phyloP scores from a whole-genome alignment of 352 stramenopile genomes.

The Pilasporangium apinafurcum region DNA sequence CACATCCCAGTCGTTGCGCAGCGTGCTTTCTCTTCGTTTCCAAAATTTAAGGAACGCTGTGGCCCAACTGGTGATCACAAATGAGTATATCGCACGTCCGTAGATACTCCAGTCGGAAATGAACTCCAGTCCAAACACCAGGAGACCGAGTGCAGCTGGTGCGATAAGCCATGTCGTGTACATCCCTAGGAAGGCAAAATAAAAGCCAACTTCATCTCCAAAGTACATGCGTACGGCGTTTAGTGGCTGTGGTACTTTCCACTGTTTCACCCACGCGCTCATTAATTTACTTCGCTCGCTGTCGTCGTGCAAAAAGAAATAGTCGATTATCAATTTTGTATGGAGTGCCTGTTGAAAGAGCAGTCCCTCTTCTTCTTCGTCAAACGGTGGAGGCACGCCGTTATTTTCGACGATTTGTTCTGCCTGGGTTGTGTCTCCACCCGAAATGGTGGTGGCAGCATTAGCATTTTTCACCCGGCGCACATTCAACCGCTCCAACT shows the following conservation, averaged over 20 bases:
- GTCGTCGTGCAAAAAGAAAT: slow-evolving; percentile 75
- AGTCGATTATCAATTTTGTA: slow-evolving; percentile 52
- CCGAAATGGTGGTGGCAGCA: no score
- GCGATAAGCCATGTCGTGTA: slow-evolving; percentile 93
- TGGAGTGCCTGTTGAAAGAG: slow-evolving; percentile 68
- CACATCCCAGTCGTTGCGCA: slow-evolving; percentile 86
- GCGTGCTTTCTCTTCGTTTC: slow-evolving; percentile 82
- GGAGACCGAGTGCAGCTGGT: slow-evolving; percentile 78
- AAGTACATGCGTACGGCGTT: slow-evolving; percentile 70
- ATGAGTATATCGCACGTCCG: slow-evolving; percentile 74
- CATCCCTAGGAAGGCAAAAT: slow-evolving; percentile 97
- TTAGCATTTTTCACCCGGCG: no score
- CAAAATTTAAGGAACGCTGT: slow-evolving; percentile 89
- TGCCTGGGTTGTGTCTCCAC: not conserved
- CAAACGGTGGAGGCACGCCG: slow-evolving; percentile 43
- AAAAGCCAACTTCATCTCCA: slow-evolving; percentile 92
- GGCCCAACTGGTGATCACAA: slow-evolving; percentile 88
- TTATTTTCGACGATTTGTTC: not conserved
- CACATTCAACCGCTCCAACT: slow-evolving; percentile 53
- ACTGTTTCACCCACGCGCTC: slow-evolving; percentile 72
- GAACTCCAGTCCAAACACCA: slow-evolving; percentile 86
- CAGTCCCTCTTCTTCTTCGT: slow-evolving; percentile 57
- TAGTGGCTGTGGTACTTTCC: slow-evolving; percentile 46
- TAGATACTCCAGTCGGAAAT: slow-evolving; percentile 47
- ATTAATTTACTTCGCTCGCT: slow-evolving; percentile 57